Percentiles rank a stretch among this genome's conserved stretches.
Conservation (phyloP, 164 flowering plant species). For the Umbellularia californica region DNA sequence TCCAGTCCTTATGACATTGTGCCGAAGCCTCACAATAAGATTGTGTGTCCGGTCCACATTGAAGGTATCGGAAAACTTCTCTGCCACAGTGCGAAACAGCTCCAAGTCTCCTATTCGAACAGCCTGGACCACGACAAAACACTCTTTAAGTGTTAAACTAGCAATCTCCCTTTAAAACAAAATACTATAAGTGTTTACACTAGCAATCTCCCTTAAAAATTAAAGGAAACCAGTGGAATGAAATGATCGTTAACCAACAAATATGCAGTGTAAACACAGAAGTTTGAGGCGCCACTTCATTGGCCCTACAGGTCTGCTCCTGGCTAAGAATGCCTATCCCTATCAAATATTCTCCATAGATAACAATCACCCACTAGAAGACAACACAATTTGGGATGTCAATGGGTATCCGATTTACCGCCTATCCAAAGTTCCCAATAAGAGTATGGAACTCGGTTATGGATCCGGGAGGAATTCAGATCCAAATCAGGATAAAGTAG, state of each 20-base stretch:
- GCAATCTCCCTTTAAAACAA: neutral
- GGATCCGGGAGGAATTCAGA: too few species aligned
- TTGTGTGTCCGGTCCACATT: conserved; percentile 74
- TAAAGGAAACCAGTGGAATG: neutral
- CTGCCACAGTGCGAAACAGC: conserved; percentile 69
- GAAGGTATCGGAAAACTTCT: conserved; percentile 62
- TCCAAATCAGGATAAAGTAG: too few species aligned
- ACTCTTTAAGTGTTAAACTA: too few species aligned
- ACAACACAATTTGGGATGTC: too few species aligned
- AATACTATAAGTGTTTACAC: too few species aligned
- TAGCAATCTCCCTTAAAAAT: neutral
- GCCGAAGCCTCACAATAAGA: conserved; percentile 86
- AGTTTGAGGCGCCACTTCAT: neutral
- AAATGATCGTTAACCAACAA: neutral
- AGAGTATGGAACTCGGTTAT: too few species aligned
- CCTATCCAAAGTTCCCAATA: too few species aligned
- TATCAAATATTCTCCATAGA: too few species aligned
- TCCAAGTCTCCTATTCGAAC: conserved; percentile 95
- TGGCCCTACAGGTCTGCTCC: too few species aligned
- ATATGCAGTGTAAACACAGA: neutral
- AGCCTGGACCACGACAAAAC: conserved; percentile 46
- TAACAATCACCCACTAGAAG: too few species aligned
- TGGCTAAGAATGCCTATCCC: too few species aligned
- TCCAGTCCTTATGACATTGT: conserved; percentile 91
- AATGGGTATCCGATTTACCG: too few species aligned